Evolutionary conservation across 345 rosid genomes (phyloP).

Genomic region (Gossypium longicalyx): DNA sequence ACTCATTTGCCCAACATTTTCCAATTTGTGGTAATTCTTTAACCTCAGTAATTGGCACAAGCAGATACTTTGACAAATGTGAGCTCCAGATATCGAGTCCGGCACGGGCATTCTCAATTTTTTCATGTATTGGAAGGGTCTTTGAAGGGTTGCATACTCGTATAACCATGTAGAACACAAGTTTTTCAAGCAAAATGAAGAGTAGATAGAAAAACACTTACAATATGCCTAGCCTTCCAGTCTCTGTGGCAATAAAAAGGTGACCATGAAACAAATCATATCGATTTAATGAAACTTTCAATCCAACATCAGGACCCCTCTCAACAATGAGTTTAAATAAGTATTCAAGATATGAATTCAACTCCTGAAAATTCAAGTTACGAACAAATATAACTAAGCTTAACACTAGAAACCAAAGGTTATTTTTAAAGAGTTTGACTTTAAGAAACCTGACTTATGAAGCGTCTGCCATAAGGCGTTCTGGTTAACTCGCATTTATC

Average conservation of each 20-base stretch:
- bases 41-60: not conserved
- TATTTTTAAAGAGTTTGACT: not conserved
- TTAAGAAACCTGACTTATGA: slow-evolving; percentile 50
- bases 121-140: too few relatives aligned
- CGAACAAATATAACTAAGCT: not conserved
- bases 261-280: slow-evolving; percentile 94
- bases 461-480: slow-evolving; percentile 73
- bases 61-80: not conserved
- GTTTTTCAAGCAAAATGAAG: not conserved
- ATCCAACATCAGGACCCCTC: slow-evolving; percentile 64
- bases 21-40: not conserved
- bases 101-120: too few relatives aligned
- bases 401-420: not conserved
- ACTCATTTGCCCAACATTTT: not conserved
- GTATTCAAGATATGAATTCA: slow-evolving; percentile 63
- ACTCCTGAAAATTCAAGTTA: slow-evolving; percentile 44
- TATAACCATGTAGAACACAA: not conserved
- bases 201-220: slow-evolving; percentile 33
- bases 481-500: slow-evolving; percentile 60
- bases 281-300: slow-evolving; percentile 53
- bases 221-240: slow-evolving; percentile 82
- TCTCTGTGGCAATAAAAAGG: slow-evolving; percentile 50
- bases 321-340: slow-evolving; percentile 67
- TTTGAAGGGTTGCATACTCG: not conserved
- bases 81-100: too few relatives aligned